Percentiles rank a stretch among this genome's conserved stretches.
These are phyloP conservation scores for Haberlea rhodopensis DNA, from an alignment of 257 asterid genomes.

Conservation along the genomic window DNA sequence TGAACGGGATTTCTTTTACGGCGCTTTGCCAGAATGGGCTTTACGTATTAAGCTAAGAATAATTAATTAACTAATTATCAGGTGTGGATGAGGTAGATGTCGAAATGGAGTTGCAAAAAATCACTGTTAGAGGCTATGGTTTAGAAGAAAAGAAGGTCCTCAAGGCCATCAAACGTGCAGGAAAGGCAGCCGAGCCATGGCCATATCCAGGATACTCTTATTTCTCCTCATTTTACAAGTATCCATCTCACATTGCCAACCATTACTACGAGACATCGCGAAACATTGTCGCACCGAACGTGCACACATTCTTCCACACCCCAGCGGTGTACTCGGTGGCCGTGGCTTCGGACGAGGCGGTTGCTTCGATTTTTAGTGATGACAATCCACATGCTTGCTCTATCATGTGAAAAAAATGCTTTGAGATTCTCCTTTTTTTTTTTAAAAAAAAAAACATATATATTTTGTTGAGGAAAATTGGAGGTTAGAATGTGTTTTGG, in stretches of 20 bases:
- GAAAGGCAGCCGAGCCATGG: conserved; percentile 98
- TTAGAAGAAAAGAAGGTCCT: conserved; percentile 74
- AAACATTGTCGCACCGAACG: conserved; percentile 54
- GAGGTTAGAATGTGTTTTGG: neutral
- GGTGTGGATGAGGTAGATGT: conserved; percentile 86
- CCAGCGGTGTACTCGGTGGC: conserved; percentile 85
- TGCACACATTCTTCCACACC: conserved; percentile 81
- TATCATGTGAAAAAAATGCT: conserved; percentile 50
- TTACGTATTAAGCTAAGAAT: too few relatives aligned
- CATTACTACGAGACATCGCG: conserved; percentile 74
- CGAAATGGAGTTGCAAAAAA: conserved; percentile 84
- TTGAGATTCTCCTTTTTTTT: neutral
- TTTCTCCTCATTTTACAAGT: conserved; percentile 77
- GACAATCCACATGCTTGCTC: conserved; percentile 93
- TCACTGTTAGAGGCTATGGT: conserved; percentile 66
- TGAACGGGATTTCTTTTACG: too few relatives aligned
- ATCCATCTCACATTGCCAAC: conserved; percentile 66
- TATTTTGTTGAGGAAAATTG: neutral
- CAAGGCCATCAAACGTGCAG: conserved; percentile 73
- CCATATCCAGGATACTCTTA: conserved; percentile 81
- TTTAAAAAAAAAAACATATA: neutral
- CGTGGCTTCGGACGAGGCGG: conserved; percentile 82
- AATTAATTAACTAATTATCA: conserved; percentile 17
- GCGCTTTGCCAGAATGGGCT: neutral
- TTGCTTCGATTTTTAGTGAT: conserved; percentile 84